Evolutionary conservation across 495 filamentous ascomycete genomes (phyloP), one percentile per base, ranked within the genome.

Genomic region (Xylona heveae): DNA sequence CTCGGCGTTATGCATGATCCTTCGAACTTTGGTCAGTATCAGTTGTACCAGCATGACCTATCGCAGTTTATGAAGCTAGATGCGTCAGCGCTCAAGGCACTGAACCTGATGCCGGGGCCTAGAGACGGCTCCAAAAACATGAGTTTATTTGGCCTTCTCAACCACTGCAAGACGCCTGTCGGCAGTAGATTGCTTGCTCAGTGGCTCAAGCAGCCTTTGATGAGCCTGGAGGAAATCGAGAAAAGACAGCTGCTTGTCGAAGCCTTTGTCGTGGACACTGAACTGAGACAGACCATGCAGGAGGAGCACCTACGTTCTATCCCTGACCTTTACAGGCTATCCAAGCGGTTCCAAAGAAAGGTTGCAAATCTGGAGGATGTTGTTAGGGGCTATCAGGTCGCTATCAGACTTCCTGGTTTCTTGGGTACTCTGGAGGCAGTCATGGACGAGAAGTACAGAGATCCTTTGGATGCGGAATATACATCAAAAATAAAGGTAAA

Each of bases 21-120:
- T 10, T 78, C 79, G 14, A 95, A 99, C 48, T 94, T 92, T 48
- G 88, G 88, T 1, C 83, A 95, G 47, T 99, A 82, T 46, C 80
- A 85, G 43, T 68, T 99, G 16, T 95, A 94, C 44, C 88, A 99
- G 46, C 90, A 95, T 52, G 90, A 99, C 48, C 53, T 99, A 18
- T 74, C 82, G 7, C 88, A 99, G 45, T 99, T 80, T 44, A 99
- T 99, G 88, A 95, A 93, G 54, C 69, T 99, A 8, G 88, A 99
- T 58, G 78, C 90, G 8, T 81, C 88, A 4, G 88, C 88, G 2
- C 57, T 99, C 10, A 80, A 85, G 37, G 88, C 88, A 8, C 63
- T 99, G 28, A 99, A 95, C 43, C 63, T 99, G 13, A 94, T 99
- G 81, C 88, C 88, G 15, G 85, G 90, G 12, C 80, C 78, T 6